A percentile compares a stretch with the other conserved stretches of the same genome.
Conservation (phyloP, 306 rosid genomes). For the Canavalia gladiata region DNA sequence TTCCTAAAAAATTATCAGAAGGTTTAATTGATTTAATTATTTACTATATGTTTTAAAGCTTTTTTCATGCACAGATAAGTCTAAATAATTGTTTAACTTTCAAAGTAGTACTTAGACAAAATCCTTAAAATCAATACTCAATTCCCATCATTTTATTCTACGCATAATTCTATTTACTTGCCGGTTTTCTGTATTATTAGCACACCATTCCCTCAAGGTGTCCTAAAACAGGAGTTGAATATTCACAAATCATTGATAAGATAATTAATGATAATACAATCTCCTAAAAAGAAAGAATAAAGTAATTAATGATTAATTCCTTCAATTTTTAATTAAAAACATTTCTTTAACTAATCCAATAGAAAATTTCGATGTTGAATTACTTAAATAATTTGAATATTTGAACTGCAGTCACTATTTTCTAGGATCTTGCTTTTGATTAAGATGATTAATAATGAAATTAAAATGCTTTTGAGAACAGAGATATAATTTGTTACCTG, state of each 20-base stretch:
- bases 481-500: not conserved
- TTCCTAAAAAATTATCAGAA: not conserved
- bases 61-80: no score
- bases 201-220: not conserved
- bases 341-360: not conserved
- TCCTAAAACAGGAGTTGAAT: not conserved
- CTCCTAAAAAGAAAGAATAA: not conserved
- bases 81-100: no score
- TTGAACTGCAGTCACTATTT: not conserved
- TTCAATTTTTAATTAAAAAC: not conserved
- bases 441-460: slow-evolving; percentile 10
- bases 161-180: not conserved
- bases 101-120: no score
- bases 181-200: not conserved
- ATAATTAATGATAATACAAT: not conserved
- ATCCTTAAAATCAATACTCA: not conserved
- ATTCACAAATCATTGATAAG: not conserved
- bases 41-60: no score
- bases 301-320: not conserved
- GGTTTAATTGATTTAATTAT: no score
- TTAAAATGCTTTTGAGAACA: not conserved
- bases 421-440: not conserved
- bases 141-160: not conserved
- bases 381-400: not conserved
- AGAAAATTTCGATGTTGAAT: not conserved